These are phyloP conservation scores for Phaseolus lunatus DNA, from an alignment of 306 rosid genomes.

Conservation along the genomic window DNA sequence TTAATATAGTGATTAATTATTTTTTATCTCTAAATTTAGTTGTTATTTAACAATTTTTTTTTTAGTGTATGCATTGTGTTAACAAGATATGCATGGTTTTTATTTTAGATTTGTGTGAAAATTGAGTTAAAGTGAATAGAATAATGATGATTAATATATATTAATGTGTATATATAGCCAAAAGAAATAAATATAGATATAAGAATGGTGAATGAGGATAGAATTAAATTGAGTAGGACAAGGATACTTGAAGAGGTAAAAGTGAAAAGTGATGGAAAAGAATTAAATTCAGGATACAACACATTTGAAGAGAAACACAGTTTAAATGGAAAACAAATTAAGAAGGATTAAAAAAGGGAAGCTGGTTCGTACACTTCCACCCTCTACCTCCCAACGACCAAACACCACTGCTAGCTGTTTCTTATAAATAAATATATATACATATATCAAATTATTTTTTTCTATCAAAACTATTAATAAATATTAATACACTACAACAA, in stretches of 20 bases:
- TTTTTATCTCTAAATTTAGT: no score
- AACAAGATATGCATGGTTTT: no score
- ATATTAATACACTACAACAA: no score
- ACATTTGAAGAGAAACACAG: conserved; percentile 12
- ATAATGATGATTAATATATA: background rate
- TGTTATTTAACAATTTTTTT: no score
- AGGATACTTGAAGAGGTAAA: background rate
- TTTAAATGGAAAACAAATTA: conserved; percentile 3
- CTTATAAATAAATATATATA: background rate
- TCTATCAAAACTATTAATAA: no score
- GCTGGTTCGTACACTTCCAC: background rate
- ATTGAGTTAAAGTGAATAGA: background rate
- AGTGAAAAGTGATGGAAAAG: background rate
- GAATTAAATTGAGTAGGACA: background rate
- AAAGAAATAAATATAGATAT: background rate
- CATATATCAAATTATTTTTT: no score
- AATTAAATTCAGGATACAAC: background rate
- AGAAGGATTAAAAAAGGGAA: background rate
- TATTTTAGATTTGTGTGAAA: background rate
- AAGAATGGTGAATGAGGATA: background rate
- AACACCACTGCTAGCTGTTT: background rate
- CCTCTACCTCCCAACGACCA: conserved; percentile 19
- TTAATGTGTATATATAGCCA: background rate
- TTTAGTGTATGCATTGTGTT: no score
- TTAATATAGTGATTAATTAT: no score